Base-by-base conservation (phyloP, 768 basidiomycete genomes). In the Psilocybe azurescens region DNA sequence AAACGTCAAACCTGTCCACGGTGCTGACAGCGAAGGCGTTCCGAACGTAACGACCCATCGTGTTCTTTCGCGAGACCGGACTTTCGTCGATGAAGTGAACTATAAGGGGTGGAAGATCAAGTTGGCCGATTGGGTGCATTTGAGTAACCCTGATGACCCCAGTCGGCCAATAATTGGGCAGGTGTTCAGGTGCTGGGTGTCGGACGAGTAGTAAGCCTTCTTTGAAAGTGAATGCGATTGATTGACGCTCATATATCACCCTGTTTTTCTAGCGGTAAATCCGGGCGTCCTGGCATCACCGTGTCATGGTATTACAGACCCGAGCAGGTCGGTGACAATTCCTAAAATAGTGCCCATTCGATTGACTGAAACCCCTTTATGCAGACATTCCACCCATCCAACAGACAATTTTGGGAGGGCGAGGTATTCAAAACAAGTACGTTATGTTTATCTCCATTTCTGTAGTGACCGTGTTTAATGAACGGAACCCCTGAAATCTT, bases 381-480 rank as follows among this genome's bases (percentile, higher is more conserved):
- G 51, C 71, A 97, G 88, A 98, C 94, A 3, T 89, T 89, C 62
- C 96, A 98, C 72, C 84, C 90, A 3, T 83, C 89, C 1, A 82
- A 87, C 52, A 82, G 91, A 28, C 83, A 85, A 59, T 98, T 98
- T 77, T 95, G 89, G 88, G 92, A 95, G 75, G 83, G 86, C 60
- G 96, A 98, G 75, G 87, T 97, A 0, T 95, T 95, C 81, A 97
- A 97, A 79, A 94, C 94, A n/a, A 88, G 93, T 92, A 73, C 69
- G 86, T 77, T 51, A 48, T n/a, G 18, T 20, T 18, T 24, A 18
- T 16, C 29, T 24, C 4, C 18, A 52, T 28, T 28, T n/a, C n/a
- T n/a, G n/a, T 8, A 48, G 8, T 13, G 9, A 16, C 11, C 20
- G 33, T 32, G 16, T 38, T 33, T 46, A 48, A 9, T 32, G 28